These are phyloP conservation scores for Paecilomyces sp. DNA, from an alignment of 2,329 filamentous ascomycete genomes.

Conservation along the genomic window DNA sequence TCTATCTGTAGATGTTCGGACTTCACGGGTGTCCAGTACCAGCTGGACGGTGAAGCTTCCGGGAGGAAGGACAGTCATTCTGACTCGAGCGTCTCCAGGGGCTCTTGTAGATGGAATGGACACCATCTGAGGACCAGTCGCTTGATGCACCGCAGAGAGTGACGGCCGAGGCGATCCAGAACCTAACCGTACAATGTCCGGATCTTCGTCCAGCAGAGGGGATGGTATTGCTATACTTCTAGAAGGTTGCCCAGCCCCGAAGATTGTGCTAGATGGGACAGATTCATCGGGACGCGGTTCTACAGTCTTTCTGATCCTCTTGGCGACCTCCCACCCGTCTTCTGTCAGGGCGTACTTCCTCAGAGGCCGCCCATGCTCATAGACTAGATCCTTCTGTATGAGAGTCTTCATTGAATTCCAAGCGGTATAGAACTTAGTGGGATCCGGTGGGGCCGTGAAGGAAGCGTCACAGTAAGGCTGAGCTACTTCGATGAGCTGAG, in stretches of 20 bases:
- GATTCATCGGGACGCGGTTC: background rate
- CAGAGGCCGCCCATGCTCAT: conserved; percentile 60
- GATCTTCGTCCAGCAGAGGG: background rate
- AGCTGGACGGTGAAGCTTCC: conserved; percentile 66
- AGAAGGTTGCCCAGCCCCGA: background rate
- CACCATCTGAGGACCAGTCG: background rate
- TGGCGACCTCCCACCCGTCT: conserved; percentile 69
- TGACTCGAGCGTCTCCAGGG: conserved; percentile 30
- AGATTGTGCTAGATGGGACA: background rate
- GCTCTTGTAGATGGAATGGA: background rate
- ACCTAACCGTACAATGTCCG: background rate
- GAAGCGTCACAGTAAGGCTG: conserved; percentile 68
- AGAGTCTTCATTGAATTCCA: conserved; percentile 80
- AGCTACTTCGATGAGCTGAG: conserved; percentile 60
- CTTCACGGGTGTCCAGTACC: conserved; percentile 67
- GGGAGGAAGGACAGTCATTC: conserved; percentile 55
- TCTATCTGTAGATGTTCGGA: conserved; percentile 64
- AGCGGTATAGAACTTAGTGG: conserved; percentile 67
- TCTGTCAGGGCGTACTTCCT: conserved; percentile 66
- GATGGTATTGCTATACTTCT: background rate
- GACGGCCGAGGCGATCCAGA: background rate
- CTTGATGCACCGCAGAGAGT: background rate
- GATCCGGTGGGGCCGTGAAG: conserved; percentile 60
- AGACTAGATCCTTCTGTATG: conserved; percentile 64
- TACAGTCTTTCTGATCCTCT: conserved; percentile 47